phyloP scores from a whole-genome alignment of 352 stramenopile species.

The Halophytophthora batemanensis region DNA sequence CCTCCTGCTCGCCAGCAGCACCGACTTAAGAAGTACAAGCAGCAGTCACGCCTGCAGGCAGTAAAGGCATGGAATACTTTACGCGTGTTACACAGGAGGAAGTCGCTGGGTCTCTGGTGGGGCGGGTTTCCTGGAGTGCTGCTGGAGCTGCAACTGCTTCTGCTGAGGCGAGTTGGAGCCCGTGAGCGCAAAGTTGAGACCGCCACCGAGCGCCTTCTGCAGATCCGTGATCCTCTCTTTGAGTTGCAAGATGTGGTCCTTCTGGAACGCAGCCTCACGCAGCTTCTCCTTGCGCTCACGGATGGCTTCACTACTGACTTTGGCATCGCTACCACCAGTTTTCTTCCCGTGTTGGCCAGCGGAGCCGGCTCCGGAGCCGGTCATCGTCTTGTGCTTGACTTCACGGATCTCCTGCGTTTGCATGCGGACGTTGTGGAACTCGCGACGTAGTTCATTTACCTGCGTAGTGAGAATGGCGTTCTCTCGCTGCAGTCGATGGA shows the following conservation, averaged over 20 bases:
- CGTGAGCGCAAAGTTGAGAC: conserved; percentile 49
- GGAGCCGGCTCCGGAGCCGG: conserved; percentile 3
- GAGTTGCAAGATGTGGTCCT: conserved; percentile 71
- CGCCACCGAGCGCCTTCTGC: conserved; percentile 60
- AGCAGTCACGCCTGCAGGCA: neutral
- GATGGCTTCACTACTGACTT: conserved; percentile 11
- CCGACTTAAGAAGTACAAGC: neutral
- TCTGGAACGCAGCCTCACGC: conserved; percentile 61
- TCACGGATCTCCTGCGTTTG: conserved; percentile 60
- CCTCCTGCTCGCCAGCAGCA: conserved; percentile 1
- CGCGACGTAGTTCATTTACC: conserved; percentile 78
- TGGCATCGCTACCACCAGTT: conserved; percentile 12
- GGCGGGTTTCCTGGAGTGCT: conserved; percentile 28
- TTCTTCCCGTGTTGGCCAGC: conserved; percentile 14
- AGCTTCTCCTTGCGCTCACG: conserved; percentile 47
- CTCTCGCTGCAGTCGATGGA: conserved; percentile 77
- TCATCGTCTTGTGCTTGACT: conserved; percentile 33
- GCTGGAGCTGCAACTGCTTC: conserved; percentile 18
- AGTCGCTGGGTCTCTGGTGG: conserved; percentile 44
- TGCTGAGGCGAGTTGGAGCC: conserved; percentile 31
- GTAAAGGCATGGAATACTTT: neutral
- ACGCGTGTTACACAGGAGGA: conserved; percentile 63
- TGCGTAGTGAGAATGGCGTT: conserved; percentile 79
- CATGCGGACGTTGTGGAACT: conserved; percentile 81
- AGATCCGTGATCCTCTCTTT: conserved; percentile 58